Base-by-base conservation (phyloP, 768 basidiomycete genomes). In the Lactarius vividus region DNA sequence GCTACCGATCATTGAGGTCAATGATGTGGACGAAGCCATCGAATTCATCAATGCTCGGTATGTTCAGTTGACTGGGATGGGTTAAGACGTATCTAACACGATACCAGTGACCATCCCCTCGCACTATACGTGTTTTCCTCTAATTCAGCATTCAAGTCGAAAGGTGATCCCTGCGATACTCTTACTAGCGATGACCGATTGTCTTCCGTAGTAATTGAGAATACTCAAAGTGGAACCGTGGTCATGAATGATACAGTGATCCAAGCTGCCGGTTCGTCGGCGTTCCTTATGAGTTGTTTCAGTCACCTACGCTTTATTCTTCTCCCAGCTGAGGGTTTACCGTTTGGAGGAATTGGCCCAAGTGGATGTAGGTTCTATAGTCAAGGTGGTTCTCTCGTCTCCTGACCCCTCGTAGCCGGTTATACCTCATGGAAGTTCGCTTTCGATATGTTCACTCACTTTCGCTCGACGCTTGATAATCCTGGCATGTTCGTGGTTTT, bases 401-500 rank as follows among this genome's bases (percentile, higher is more conserved):
- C 33, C 46, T 54, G 55, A 57, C 57, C 26, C 23, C 23, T 64
- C 18, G n/a, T 42, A 88, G 91, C 80, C 63, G 87, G 92, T 11
- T 79, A 82, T 62, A 85, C 89, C 72, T 85, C 87, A 4, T 88
- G 92, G 44, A 92, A 92, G 72, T 88, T 78, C 71, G 77, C 80
- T 6, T 94, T 94, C 69, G 88, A 92, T 66, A 78, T 82, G 73
- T 94, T 95, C 76, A 92, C 91, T 0, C 91, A 94, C 73, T 69
- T 83, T 29, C 83, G 93, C 59, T 73, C 86, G 4, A 83, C 87
- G 0, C 49, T 83, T 8, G 78, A 81, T 66, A 77, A 75, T 3
- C 83, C 80, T 39, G 65, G 72, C 62, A 82, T 77, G 79, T 78
- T 63, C 57, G 74, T 72, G 5, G 35, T 23, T 15, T 52, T 49